Evolutionary conservation across 2,329 filamentous ascomycete species (phyloP), one percentile per base, ranked within the genome.

Genomic region (Incumbomyces lentus): DNA sequence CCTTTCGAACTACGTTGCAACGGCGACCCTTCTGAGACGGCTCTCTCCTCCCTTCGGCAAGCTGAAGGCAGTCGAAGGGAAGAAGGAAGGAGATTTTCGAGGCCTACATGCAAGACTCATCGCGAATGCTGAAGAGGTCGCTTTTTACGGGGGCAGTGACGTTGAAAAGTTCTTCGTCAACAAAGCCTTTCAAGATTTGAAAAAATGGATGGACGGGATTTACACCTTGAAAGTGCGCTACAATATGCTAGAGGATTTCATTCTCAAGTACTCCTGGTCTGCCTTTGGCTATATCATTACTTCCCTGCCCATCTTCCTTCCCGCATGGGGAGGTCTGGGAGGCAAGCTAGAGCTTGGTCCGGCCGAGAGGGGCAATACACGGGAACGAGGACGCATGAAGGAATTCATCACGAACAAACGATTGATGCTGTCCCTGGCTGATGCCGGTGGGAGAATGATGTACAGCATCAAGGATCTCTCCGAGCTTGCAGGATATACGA

Each of bases 321-420:
- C 92, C 0, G 86, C 87, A 1, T 95, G 92, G 87, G 89, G 88
- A 46, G 90, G 92, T 26, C 67, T 90, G 30, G 48, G 53, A 22
- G 36, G 44, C 11, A 19, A 29, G 10, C 16, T 14, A 31, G 38
- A 47, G 41, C 31, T 48, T 10, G 49, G 44, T 16, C 41, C 43
- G n/a, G 59, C 64, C 32, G 53, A 55, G 4, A 54, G 59, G 16
- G 58, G 60, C 33, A n/a, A 14, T 11, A 72, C 72, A 22, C 77
- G 84, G 22, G 86, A 94, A 64, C 79, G 85, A 39, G 81, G 82
- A 47, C 86, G 93, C 34, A 98, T 96, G 86, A 92, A 93, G 68
- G 87, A 94, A 30, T 98, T 98, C 67, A 95, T 98, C 66, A 98
- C 92, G 11, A 98, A 98, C 69, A 96, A 98, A 66, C 81, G 92